These are phyloP conservation scores for Populus hybrid DNA, from an alignment of 441 rosid species.

Conservation along the genomic window DNA sequence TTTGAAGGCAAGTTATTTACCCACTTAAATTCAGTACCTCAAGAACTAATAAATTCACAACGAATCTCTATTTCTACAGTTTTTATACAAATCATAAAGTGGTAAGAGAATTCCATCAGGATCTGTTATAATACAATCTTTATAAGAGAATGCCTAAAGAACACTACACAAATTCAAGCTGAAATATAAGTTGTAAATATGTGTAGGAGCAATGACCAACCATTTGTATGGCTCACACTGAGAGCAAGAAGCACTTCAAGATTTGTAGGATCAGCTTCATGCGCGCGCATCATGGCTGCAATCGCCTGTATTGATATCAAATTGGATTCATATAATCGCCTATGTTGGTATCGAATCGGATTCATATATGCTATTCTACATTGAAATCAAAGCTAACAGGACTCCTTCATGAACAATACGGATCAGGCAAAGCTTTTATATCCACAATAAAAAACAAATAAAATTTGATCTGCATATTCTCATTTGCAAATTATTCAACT, in stretches of 20 bases:
- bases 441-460: not conserved
- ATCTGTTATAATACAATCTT: not conserved
- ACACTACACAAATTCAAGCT: not conserved
- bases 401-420: not conserved
- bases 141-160: not conserved
- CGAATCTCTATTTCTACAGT: not conserved
- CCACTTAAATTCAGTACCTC: constrained; percentile 1
- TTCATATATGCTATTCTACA: constrained; percentile 2
- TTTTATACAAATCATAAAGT: not conserved
- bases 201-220: constrained; percentile 40
- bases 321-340: constrained; percentile 47
- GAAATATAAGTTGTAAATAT: not conserved
- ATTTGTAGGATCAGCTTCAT: constrained; percentile 88
- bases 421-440: not conserved
- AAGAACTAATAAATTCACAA: constrained; percentile 2
- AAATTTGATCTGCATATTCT: not conserved
- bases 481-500: not conserved
- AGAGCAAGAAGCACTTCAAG: constrained; percentile 98
- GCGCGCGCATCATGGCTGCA: constrained; percentile 98
- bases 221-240: constrained; percentile 98
- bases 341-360: constrained; percentile 31
- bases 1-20: constrained; percentile 14
- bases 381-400: not conserved
- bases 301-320: constrained; percentile 65
- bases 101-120: not conserved